Evolutionary conservation across 352 stramenopile genomes (phyloP), one percentile per base, ranked within the genome.

Genomic region (Pelagophyceae sp.): DNA sequence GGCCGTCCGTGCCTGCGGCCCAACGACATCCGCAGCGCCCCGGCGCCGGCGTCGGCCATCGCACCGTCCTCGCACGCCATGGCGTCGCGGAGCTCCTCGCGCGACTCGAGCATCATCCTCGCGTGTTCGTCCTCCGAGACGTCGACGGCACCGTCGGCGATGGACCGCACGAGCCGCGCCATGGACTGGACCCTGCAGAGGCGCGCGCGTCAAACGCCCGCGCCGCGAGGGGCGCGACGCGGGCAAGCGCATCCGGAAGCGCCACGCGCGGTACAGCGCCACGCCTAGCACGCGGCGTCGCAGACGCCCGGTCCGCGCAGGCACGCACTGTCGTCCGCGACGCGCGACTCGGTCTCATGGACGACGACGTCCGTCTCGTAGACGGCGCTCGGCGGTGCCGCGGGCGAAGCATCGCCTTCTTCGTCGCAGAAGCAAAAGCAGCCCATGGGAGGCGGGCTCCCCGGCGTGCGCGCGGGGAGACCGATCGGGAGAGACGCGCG

Each of bases 51-150:
- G n/a, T n/a, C n/a, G n/a, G n/a, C n/a, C n/a, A n/a, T n/a, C n/a
- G n/a, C n/a, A n/a, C n/a, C n/a, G n/a, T n/a, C 61, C 29, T 3
- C 29, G 61, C n/a, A 27, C n/a, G 61, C 61, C 61, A 71, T 71
- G 6, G 37, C n/a, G 3, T 37, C 61, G 15, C 33, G 29, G 15
- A 71, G 11, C 3, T 40, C 61, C 3, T 33, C 11, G 15, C 61
- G 61, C 61, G 61, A 27, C 3, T 71, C 61, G 61, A 71, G 61
- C 29, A 6, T 6, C n/a, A 19, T 31, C 15, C 61, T 17, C 61
- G 11, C 15, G 29, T 17, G 5, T 3, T 71, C 61, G 61, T 71
- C 61, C 15, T 23, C 3, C n/a, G 61, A 27, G 29, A 6, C 11
- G 61, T 71, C 61, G 61, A 71, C 31, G 15, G 61, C 61, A 3